These are phyloP conservation scores for Thuidium tamariscinum DNA, from an alignment of 225 moss, liverwort and hornwort species.

Conservation along the genomic window DNA sequence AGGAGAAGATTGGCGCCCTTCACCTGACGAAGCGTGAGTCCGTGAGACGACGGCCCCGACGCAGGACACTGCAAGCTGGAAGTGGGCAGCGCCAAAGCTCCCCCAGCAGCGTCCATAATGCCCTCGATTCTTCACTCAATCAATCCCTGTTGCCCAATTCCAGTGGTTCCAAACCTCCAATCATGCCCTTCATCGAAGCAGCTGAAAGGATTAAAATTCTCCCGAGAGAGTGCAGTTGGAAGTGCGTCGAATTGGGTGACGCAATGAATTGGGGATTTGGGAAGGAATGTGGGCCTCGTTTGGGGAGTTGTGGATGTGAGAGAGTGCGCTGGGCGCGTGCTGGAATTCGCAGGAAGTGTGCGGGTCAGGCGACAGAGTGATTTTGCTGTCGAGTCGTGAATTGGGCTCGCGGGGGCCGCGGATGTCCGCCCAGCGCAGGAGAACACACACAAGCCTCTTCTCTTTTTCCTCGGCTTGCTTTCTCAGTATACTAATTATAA, in stretches of 20 bases:
- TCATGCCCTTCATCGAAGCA: not conserved
- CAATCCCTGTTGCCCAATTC: not conserved
- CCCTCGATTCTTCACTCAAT: not conserved
- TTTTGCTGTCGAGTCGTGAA: not conserved
- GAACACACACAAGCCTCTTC: not conserved
- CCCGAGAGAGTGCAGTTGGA: not conserved
- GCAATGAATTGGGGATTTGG: not conserved
- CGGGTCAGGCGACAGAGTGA: not conserved
- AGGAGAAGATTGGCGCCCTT: not conserved
- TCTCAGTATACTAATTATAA: not conserved
- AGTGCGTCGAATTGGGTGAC: not conserved
- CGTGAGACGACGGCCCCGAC: not conserved
- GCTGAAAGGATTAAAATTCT: not conserved
- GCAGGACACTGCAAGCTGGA: slow-evolving; percentile 2
- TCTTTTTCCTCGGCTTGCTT: not conserved
- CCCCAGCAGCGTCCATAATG: not conserved
- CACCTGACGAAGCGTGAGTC: not conserved
- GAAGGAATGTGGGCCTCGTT: not conserved
- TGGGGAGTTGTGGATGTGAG: not conserved
- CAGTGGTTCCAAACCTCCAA: not conserved
- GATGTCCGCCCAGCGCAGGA: not conserved
- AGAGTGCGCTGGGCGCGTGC: not conserved
- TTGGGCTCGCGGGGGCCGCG: not conserved
- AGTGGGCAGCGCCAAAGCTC: slow-evolving; percentile 21
- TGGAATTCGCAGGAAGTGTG: not conserved